Conservation (phyloP, 108 stramenopile species). For the Fragilaria radians region DNA sequence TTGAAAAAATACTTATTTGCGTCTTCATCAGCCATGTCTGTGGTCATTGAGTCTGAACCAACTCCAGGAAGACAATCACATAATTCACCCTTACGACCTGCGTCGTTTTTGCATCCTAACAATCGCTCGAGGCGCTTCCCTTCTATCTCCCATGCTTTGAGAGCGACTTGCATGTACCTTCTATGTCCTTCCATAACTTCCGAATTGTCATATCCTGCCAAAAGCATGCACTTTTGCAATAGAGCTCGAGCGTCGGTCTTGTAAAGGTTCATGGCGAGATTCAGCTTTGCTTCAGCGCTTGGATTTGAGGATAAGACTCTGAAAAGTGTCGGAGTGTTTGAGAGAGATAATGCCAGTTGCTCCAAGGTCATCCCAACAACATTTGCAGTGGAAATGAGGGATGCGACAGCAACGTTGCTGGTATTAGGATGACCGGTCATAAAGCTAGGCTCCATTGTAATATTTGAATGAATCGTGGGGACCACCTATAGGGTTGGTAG, state of each 20-base stretch:
- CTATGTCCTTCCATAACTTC: conserved; percentile 18
- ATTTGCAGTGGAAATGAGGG: conserved; percentile 30
- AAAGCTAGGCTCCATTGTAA: background rate
- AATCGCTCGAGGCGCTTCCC: conserved; percentile 21
- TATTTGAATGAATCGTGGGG: background rate
- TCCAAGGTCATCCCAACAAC: conserved; percentile 41
- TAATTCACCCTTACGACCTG: background rate
- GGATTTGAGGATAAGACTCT: background rate
- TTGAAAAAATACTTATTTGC: no score
- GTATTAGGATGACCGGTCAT: background rate
- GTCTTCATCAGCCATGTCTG: background rate
- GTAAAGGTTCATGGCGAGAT: conserved; percentile 27
- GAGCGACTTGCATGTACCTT: conserved; percentile 31
- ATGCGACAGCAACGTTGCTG: conserved; percentile 35
- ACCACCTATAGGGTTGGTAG: background rate
- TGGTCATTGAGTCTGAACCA: background rate
- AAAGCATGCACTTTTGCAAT: conserved; percentile 31
- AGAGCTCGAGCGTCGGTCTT: conserved; percentile 22
- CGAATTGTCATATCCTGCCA: conserved; percentile 30
- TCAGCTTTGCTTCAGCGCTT: background rate
- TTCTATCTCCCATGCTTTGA: conserved; percentile 38
- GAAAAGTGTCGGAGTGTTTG: conserved; percentile 22
- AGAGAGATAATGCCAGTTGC: conserved; percentile 41
- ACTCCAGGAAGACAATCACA: background rate
- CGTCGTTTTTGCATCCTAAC: background rate